Evolutionary conservation across 1,284 basidiomycete genomes (phyloP).

Genomic region (Sanghuangporus weigelae): DNA sequence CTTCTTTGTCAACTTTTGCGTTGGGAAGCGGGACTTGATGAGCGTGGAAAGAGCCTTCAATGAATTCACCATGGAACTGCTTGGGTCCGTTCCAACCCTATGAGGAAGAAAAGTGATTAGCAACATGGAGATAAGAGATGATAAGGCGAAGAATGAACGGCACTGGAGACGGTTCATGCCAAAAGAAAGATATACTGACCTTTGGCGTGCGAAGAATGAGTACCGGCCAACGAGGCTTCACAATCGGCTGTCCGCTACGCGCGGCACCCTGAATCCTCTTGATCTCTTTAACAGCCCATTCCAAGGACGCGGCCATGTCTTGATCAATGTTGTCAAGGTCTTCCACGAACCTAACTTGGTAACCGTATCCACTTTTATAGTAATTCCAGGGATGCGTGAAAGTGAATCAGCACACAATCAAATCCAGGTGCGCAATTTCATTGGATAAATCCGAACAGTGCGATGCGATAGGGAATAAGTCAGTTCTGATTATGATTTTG

Average conservation of each 20-base stretch:
- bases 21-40: conserved; percentile 81
- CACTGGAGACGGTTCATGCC: neutral
- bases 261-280: conserved; percentile 75
- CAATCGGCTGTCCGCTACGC: conserved; percentile 64
- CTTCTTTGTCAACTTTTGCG: conserved; percentile 56
- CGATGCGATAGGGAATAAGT: neutral
- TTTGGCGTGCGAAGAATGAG: conserved; percentile 82
- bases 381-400: conserved; percentile 8
- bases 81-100: conserved; percentile 68
- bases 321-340: conserved; percentile 61
- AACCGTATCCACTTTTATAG: conserved; percentile 67
- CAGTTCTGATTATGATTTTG: neutral
- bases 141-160: neutral
- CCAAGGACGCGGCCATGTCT: conserved; percentile 73
- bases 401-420: neutral
- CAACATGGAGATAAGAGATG: neutral
- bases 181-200: conserved; percentile 24
- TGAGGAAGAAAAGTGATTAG: neutral
- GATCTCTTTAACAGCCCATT: conserved; percentile 80
- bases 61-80: conserved; percentile 54
- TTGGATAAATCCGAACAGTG: neutral
- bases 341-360: conserved; percentile 79
- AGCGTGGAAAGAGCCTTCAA: conserved; percentile 73
- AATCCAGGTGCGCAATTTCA: neutral
- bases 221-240: conserved; percentile 85